These are phyloP conservation scores for Nicotiana rustica DNA, from an alignment of 305 asterid genomes.

Conservation along the genomic window DNA sequence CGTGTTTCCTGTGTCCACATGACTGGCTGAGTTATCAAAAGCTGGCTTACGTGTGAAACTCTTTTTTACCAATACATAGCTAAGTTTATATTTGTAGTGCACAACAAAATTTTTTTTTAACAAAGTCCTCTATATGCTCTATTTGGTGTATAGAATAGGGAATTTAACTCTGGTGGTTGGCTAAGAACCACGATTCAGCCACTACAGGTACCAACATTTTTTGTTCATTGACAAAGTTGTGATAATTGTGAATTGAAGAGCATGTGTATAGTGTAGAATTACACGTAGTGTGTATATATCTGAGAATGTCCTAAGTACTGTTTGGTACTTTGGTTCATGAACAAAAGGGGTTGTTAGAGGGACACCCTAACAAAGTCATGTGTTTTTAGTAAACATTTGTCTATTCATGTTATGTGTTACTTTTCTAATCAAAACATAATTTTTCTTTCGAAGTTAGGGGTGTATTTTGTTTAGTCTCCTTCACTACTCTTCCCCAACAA, in stretches of 20 bases:
- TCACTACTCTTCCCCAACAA: not conserved
- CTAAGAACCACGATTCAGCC: not conserved
- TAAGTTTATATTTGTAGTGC: too few relatives aligned
- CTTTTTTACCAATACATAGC: too few relatives aligned
- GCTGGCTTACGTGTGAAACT: too few relatives aligned
- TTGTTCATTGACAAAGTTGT: not conserved
- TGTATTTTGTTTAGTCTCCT: not conserved
- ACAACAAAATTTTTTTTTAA: too few relatives aligned
- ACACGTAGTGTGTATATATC: not conserved
- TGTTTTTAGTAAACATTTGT: not conserved
- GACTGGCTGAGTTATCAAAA: too few relatives aligned
- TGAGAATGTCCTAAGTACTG: not conserved
- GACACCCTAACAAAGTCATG: not conserved
- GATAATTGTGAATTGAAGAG: not conserved
- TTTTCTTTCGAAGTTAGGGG: not conserved
- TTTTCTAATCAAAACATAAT: not conserved
- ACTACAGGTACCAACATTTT: not conserved
- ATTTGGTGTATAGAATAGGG: not conserved
- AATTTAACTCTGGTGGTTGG: not conserved
- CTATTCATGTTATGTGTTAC: not conserved
- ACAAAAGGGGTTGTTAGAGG: not conserved
- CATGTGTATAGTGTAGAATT: not conserved
- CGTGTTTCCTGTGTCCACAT: too few relatives aligned
- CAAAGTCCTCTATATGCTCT: not conserved
- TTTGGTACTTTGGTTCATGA: not conserved